Conservation (phyloP, 1,284 basidiomycete genomes). For the Pholiota adiposa region DNA sequence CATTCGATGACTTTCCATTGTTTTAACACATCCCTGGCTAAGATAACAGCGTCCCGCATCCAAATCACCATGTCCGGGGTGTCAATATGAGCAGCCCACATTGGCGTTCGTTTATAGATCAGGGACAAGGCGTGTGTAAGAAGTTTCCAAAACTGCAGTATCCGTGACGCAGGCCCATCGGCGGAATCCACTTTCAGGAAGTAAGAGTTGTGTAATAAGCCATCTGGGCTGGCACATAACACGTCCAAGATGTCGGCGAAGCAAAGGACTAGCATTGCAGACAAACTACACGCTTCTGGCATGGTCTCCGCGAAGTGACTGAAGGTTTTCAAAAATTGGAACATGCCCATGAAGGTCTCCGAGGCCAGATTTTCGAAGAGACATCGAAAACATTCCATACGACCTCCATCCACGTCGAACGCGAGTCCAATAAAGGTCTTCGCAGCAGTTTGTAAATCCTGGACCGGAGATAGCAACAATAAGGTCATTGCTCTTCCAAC, state of each 20-base stretch:
- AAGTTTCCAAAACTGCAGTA: conserved; percentile 81
- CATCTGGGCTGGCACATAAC: conserved; percentile 75
- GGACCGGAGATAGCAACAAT: conserved; percentile 82
- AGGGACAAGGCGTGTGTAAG: conserved; percentile 83
- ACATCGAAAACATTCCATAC: conserved; percentile 83
- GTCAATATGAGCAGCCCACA: conserved; percentile 83
- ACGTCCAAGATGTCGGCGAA: conserved; percentile 91
- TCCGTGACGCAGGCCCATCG: conserved; percentile 48
- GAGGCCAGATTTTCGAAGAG: conserved; percentile 70
- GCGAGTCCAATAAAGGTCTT: conserved; percentile 80
- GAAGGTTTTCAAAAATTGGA: conserved; percentile 69
- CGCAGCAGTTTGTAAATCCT: conserved; percentile 72
- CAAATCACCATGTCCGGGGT: conserved; percentile 87
- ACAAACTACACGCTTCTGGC: conserved; percentile 85
- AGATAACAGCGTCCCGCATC: conserved; percentile 97
- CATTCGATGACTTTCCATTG: conserved; percentile 81
- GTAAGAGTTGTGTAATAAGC: conserved; percentile 60
- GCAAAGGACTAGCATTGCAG: conserved; percentile 88
- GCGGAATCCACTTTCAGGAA: conserved; percentile 58
- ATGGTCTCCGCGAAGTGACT: conserved; percentile 61
- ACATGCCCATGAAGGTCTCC: conserved; percentile 71
- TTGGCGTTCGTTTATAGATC: conserved; percentile 83
- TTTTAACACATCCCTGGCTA: conserved; percentile 83
- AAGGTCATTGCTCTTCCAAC: conserved; percentile 62
- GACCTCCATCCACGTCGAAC: conserved; percentile 79